Conservation (phyloP, 495 filamentous ascomycete species). For the Filosporella fistucella region DNA sequence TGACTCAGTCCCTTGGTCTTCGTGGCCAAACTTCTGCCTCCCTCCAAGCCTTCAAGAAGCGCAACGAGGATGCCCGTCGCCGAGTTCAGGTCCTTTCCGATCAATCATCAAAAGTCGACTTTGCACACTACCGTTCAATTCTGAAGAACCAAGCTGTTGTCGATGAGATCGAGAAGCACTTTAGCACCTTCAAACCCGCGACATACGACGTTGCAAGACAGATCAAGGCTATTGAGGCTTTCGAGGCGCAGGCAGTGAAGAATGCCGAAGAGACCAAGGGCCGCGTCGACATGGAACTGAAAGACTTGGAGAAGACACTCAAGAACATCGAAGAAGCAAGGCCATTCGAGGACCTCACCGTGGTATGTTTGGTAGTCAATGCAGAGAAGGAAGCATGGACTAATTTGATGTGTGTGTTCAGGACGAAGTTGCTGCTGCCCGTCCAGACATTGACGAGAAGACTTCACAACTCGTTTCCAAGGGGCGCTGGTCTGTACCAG, state of each 20-base stretch:
- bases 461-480: conserved; percentile 88
- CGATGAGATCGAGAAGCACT: conserved; percentile 94
- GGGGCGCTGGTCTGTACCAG: conserved; percentile 94
- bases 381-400: not conserved
- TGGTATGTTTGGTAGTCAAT: conserved; percentile 60
- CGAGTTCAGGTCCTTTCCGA: conserved; percentile 76
- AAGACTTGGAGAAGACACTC: conserved; percentile 87
- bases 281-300: conserved; percentile 88
- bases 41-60: conserved; percentile 96
- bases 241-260: conserved; percentile 95
- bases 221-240: conserved; percentile 95
- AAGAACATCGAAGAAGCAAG: conserved; percentile 95
- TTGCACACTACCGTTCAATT: conserved; percentile 80
- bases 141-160: conserved; percentile 94
- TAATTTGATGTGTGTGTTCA: conserved; percentile 28
- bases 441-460: conserved; percentile 94
- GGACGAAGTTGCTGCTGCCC: conserved; percentile 91
- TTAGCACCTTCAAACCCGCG: conserved; percentile 82
- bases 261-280: conserved; percentile 94
- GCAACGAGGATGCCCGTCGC: conserved; percentile 97
- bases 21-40: conserved; percentile 87
- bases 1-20: conserved; percentile 88
- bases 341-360: conserved; percentile 95
- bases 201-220: conserved; percentile 88
- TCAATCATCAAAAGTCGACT: conserved; percentile 81